A percentile compares a stretch with the other conserved stretches of the same genome.
Evolutionary conservation across 2,329 filamentous ascomycete species (phyloP).

Genomic region (Penicillium occitanis): DNA sequence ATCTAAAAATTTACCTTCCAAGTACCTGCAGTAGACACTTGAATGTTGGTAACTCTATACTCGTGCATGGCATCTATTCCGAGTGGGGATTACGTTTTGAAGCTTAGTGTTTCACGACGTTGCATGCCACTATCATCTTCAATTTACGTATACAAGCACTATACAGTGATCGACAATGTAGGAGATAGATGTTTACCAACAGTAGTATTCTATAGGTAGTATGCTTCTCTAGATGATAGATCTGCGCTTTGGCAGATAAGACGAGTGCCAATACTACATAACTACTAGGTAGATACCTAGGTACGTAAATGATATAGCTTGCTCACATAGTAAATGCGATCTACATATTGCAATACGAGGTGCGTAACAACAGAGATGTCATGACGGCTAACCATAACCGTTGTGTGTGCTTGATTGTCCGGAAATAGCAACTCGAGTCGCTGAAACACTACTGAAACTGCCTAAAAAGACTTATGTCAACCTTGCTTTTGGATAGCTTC

Average conservation of each 20-base stretch:
- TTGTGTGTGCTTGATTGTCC: background rate
- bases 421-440: background rate
- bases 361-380: background rate
- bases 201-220: background rate
- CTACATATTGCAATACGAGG: background rate
- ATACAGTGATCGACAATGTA: slow-evolving; percentile 3
- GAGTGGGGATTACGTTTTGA: background rate
- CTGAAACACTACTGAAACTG: background rate
- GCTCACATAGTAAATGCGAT: background rate
- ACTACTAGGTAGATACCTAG: background rate
- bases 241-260: background rate
- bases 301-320: background rate
- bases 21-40: background rate
- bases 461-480: background rate
- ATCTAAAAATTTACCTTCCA: background rate
- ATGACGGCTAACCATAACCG: background rate
- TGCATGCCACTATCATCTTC: background rate
- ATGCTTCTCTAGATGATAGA: background rate
- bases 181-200: background rate
- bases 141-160: background rate
- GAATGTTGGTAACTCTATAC: background rate
- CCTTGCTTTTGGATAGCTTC: background rate
- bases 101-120: slow-evolving; percentile 1
- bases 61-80: background rate
- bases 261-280: background rate